These are phyloP conservation scores for Angomonas deanei DNA, from an alignment of 208 protist species.

Conservation along the genomic window DNA sequence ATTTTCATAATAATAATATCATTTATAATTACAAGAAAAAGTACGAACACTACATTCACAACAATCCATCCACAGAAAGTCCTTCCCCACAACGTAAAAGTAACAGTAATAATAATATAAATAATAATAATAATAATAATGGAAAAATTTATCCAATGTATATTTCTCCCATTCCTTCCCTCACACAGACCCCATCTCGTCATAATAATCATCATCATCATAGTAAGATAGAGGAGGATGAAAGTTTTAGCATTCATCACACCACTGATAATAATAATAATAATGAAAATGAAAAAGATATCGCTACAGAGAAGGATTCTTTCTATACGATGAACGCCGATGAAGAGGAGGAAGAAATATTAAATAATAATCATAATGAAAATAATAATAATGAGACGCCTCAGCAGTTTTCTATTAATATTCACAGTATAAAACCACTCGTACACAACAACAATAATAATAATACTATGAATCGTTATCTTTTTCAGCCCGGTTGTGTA, in stretches of 20 bases:
- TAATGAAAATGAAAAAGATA: not conserved
- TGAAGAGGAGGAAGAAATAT: not conserved
- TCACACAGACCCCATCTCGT: not conserved
- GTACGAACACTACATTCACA: not conserved
- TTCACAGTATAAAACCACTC: not conserved
- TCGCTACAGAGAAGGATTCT: too few species aligned
- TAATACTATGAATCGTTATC: not conserved
- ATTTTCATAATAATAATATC: not conserved
- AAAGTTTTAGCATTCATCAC: too few species aligned
- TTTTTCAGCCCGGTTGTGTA: not conserved
- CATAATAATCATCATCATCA: not conserved
- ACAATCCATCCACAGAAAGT: not conserved
- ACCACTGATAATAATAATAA: not conserved
- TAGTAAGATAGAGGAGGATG: not conserved
- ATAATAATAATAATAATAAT: slow-evolving; percentile 7
- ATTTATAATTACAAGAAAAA: not conserved
- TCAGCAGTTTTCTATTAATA: not conserved
- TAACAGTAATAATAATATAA: slow-evolving; percentile 2
- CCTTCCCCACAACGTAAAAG: not conserved
- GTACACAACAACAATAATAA: not conserved
- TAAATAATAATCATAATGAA: not conserved
- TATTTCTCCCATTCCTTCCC: not conserved
- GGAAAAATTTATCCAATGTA: not conserved
- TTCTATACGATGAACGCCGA: not conserved
- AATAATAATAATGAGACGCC: not conserved